phyloP scores from a whole-genome alignment of 2,329 filamentous ascomycete genomes.

The Aureobasidium sp. region DNA sequence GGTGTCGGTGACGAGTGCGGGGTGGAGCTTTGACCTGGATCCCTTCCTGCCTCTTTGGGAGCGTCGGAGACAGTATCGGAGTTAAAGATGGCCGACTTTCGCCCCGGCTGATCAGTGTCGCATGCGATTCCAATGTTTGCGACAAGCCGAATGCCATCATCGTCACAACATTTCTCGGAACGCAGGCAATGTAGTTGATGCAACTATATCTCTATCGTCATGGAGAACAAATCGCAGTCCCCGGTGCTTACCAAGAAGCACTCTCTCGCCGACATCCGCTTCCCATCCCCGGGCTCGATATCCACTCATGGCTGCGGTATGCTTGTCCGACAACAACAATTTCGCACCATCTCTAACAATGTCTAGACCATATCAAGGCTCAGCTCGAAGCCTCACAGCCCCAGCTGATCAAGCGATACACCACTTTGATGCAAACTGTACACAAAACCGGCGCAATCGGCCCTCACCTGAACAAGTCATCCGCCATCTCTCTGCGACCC shows the following conservation, averaged over 20 bases:
- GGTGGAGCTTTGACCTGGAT: background rate
- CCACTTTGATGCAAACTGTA: constrained; percentile 59
- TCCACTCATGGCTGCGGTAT: constrained; percentile 32
- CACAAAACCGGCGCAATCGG: constrained; percentile 59
- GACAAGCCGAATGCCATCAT: background rate
- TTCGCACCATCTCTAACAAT: constrained; percentile 54
- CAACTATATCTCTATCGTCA: background rate
- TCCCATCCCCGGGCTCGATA: constrained; percentile 1
- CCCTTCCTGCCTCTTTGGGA: too few relatives aligned
- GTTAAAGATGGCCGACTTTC: background rate
- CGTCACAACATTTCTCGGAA: background rate
- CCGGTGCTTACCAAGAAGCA: constrained; percentile 33
- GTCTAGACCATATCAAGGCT: constrained; percentile 60
- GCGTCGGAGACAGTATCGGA: background rate
- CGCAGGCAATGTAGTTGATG: background rate
- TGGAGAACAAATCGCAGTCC: constrained; percentile 18
- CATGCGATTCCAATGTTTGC: background rate
- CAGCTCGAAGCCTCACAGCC: constrained; percentile 61
- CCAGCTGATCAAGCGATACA: constrained; percentile 62
- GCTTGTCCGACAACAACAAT: constrained; percentile 23
- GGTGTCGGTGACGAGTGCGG: background rate
- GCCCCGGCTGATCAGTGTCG: background rate
- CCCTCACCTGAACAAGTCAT: constrained; percentile 56
- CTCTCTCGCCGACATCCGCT: constrained; percentile 15
- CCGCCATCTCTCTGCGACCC: constrained; percentile 18